Evolutionary conservation across 768 basidiomycete species (phyloP), one percentile per base, ranked within the genome.

Genomic region (Suillus fuscotomentosus): DNA sequence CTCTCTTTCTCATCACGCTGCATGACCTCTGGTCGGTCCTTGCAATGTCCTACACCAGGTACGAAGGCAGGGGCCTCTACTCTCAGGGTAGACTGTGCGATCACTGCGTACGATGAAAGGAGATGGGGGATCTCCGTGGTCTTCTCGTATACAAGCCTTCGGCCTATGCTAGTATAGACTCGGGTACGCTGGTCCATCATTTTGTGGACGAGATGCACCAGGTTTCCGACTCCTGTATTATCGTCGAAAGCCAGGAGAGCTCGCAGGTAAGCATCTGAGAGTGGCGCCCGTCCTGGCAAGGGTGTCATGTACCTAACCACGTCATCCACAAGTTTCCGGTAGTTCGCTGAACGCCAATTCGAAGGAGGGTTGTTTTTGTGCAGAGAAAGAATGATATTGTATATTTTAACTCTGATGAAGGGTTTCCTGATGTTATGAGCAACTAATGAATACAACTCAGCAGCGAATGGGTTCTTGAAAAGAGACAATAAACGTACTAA

Each of bases 401-500:
- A 60, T 14, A 62, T 6, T 61, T 63, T 70, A 5, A 34, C 15
- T 34, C 17, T 61, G 41, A 66, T 17, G 22, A 2, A 17, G 15
- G 0, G 17, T 24, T 63, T 50, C 10, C 41, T 45, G 15, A 73
- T 61, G 51, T 83, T 82, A 64, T 78, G 75, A 3, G 71, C 80
- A 60, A 79, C 78, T 79, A 34, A 50, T 9, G 38, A 31, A 50
- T 0, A n/a, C 10, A 17, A 24, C 34, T 55, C 47, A 27, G 31
- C 47, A 24, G 27, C 24, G 14, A 51, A 60, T 20, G 5, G 2
- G 27, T 42, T 48, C 45, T 14, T 31, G 31, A 20, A 31, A 60
- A 24, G 2, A 15, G 10, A 41, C 55, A 24, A 7, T 2, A 47
- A 9, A 79, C 83, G 54, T 70, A 87, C 87, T 65, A 41, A 87